A percentile compares a stretch with the other conserved stretches of the same genome.
Evolutionary conservation across 177 flowering plant species (phyloP).

Genomic region (Vitis hybrid): DNA sequence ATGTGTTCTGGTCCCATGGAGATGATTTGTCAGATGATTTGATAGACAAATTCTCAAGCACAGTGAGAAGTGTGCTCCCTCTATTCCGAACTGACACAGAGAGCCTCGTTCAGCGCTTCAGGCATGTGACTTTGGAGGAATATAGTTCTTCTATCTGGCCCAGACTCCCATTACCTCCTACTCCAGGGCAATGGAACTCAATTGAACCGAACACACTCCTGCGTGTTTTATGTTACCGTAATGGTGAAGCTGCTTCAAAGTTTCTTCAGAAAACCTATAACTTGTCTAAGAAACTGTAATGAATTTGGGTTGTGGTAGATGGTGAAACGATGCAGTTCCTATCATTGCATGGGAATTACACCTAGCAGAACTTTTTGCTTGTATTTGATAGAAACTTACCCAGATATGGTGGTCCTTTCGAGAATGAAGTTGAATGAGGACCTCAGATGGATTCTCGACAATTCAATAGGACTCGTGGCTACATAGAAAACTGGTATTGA

Average conservation of each 20-base stretch:
- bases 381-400: conserved; percentile 5
- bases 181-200: conserved; percentile 87
- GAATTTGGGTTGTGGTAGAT: neutral
- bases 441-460: too few species aligned
- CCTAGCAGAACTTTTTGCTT: conserved; percentile 10
- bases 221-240: conserved; percentile 85
- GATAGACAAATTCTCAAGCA: conserved; percentile 66
- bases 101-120: conserved; percentile 72
- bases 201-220: conserved; percentile 86
- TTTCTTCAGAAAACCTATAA: conserved; percentile 86
- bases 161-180: conserved; percentile 84
- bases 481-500: too few species aligned
- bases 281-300: conserved; percentile 80
- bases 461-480: too few species aligned
- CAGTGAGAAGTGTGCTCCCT: conserved; percentile 65
- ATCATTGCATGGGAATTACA: too few species aligned
- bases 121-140: conserved; percentile 55
- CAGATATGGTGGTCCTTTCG: neutral
- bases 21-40: conserved; percentile 85
- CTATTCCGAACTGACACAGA: conserved; percentile 81
- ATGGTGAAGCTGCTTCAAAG: conserved; percentile 85
- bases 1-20: conserved; percentile 84
- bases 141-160: conserved; percentile 78
- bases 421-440: too few species aligned
- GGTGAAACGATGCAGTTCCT: neutral